These are phyloP conservation scores for Fraxinus excelsior DNA, from an alignment of 257 asterid species.

Conservation along the genomic window DNA sequence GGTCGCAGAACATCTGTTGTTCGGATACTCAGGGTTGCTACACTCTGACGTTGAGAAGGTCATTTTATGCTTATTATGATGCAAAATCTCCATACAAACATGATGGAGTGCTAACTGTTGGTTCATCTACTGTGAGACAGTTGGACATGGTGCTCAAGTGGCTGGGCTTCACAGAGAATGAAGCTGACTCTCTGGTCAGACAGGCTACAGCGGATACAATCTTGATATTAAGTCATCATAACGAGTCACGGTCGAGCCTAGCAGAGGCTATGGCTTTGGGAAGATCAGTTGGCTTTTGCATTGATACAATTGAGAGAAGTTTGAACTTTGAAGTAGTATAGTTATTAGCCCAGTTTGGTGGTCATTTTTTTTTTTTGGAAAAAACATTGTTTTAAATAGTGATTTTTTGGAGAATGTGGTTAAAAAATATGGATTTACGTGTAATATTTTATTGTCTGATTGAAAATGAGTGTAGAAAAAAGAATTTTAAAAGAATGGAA, in stretches of 20 bases:
- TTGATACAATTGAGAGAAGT: constrained; percentile 51
- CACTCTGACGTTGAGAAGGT: constrained; percentile 79
- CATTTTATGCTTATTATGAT: constrained; percentile 11
- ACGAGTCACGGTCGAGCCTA: constrained; percentile 41
- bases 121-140: constrained; percentile 28
- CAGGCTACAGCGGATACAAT: constrained; percentile 48
- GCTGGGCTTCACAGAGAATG: constrained; percentile 39
- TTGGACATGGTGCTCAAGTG: constrained; percentile 51
- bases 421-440: too few relatives aligned
- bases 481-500: too few relatives aligned
- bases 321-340: not conserved
- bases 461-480: too few relatives aligned
- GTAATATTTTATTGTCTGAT: too few relatives aligned
- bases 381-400: too few relatives aligned
- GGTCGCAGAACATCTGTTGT: constrained; percentile 58
- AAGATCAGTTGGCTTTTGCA: constrained; percentile 65
- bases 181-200: constrained; percentile 39
- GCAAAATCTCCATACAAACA: too few relatives aligned
- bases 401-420: too few relatives aligned
- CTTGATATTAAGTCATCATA: constrained; percentile 38
- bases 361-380: too few relatives aligned
- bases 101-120: constrained; percentile 14
- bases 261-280: constrained; percentile 66
- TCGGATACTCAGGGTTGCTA: constrained; percentile 66
- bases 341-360: too few relatives aligned